Evolutionary conservation across 2,329 filamentous ascomycete species (phyloP).

Genomic region (Fusarium albosuccineum): DNA sequence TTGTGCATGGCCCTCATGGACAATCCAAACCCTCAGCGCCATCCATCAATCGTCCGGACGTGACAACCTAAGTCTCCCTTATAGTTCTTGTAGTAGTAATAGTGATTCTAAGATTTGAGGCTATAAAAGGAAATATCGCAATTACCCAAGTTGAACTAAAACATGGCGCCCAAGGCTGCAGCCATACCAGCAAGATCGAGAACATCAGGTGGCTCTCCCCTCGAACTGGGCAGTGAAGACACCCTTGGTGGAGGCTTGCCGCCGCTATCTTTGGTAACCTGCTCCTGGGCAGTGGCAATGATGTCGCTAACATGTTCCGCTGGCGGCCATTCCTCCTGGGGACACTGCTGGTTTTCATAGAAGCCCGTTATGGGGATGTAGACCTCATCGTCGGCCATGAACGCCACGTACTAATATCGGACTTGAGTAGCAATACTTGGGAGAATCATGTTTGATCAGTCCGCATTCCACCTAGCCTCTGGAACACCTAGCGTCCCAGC

Average conservation of each 20-base stretch:
- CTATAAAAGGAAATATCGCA: not conserved
- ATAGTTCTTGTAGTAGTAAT: constrained; percentile 15
- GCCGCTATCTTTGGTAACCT: constrained; percentile 11
- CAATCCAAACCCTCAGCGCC: too few species aligned
- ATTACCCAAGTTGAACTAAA: not conserved
- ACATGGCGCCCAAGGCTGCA: not conserved
- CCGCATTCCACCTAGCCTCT: not conserved
- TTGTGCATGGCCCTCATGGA: too few species aligned
- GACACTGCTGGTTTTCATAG: not conserved
- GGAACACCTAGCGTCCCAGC: not conserved
- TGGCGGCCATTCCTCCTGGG: constrained; percentile 8
- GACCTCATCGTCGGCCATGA: not conserved
- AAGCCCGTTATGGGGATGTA: constrained; percentile 3
- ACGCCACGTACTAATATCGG: constrained; percentile 6
- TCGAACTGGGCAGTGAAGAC: constrained; percentile 6
- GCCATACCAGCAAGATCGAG: not conserved
- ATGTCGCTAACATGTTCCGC: constrained; percentile 13
- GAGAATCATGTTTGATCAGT: not conserved
- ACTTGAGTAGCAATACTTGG: constrained; percentile 1
- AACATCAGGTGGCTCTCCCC: not conserved
- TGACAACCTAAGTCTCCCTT: constrained; percentile 7
- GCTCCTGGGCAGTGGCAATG: constrained; percentile 8
- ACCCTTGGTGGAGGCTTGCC: not conserved
- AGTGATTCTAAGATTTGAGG: not conserved
- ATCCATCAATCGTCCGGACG: too few species aligned